These are phyloP conservation scores for Lactarius indigo DNA, from an alignment of 768 basidiomycete species.

Conservation along the genomic window DNA sequence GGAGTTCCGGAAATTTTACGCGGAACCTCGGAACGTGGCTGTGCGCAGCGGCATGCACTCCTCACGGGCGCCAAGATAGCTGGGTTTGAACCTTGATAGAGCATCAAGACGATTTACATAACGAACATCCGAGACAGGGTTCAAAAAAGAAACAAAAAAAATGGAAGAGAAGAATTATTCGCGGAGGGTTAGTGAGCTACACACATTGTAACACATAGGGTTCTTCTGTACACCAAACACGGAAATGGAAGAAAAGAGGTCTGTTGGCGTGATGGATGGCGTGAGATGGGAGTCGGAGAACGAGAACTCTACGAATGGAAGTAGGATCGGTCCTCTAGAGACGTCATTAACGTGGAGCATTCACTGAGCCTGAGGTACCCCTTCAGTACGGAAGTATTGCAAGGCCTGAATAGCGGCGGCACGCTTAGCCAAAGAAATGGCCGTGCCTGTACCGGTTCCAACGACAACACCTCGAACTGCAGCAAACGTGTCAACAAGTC, in stretches of 20 bases:
- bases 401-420: constrained; percentile 3
- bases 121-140: not conserved
- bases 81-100: not conserved
- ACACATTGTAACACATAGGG: too few species aligned
- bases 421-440: not conserved
- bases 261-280: not conserved
- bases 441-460: not conserved
- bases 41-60: not conserved
- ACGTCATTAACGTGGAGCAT: not conserved
- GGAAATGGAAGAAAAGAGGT: not conserved
- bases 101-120: not conserved
- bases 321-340: too few species aligned
- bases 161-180: too few species aligned
- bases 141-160: not conserved
- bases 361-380: not conserved
- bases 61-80: constrained; percentile 4
- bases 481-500: not conserved
- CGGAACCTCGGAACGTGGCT: not conserved
- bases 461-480: not conserved
- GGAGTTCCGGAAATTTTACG: not conserved
- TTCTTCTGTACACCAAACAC: too few species aligned
- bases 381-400: not conserved
- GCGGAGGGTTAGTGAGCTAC: too few species aligned
- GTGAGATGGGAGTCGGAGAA: not conserved
- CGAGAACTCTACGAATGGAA: not conserved